Base-by-base conservation (phyloP, 768 basidiomycete species). In the Pleurotus djamor region DNA sequence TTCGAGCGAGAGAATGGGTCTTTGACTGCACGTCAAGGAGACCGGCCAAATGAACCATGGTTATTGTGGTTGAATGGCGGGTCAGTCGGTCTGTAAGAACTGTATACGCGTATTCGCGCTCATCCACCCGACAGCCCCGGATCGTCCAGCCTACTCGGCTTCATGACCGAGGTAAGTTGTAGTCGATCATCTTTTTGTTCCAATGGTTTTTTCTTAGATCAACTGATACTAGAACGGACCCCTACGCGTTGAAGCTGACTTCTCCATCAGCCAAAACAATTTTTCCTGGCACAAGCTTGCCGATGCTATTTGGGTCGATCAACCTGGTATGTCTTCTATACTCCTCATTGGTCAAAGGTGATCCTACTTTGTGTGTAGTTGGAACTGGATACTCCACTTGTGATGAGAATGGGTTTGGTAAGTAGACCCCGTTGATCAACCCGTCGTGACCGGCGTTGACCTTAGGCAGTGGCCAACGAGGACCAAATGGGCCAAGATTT, bases 1-100 rank as follows among this genome's bases (percentile, higher is more conserved):
- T 83, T 85, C 60, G 87, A 89, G 64, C 82, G 81, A 34, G 69
- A 72, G 0, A 64, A 73, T 13, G 85, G 83, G 4, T 88, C 88
- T 2, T 71, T 90, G 50, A 88, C 83, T 6, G 71, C 67, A 8
- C 66, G 58, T 32, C 66, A 69, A 1, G 61, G 63, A 50, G 62
- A 67, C n/a, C 67, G 65, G 12, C 74, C 67, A 38, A 37, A 55
- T 12, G 74, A 83, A 16, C 88, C 89, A 2, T 90, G 89, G 89
- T 80, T 80, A 2, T 84, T 91, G 41, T 91, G 88, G 87, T 68
- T 90, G 28, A 88, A 89, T 61, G 89, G 88, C 72, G 88, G 87
- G 85, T 86, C 62, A 50, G 82, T 68, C 14, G 12, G 17, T 5
- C 14, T 49, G 49, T 49, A 33, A 49, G 47, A 48, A 28, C 21